Base-by-base conservation (phyloP, 164 flowering plant genomes). In the Stephania cephalantha region DNA sequence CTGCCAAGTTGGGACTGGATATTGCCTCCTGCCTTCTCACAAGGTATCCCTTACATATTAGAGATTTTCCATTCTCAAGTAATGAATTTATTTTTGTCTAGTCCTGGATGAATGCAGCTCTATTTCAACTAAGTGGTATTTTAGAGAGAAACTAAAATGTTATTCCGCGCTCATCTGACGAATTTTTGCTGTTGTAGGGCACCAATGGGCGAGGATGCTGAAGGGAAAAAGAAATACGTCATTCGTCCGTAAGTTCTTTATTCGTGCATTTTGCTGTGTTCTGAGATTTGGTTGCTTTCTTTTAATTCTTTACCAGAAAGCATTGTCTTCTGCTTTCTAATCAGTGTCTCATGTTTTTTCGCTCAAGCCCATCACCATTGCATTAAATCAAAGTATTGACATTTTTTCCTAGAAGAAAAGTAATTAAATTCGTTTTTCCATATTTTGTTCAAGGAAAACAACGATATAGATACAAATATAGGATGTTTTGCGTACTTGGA, bases 1-100 rank as follows among this genome's bases (percentile, higher is more conserved):
- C 79, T 76, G 81, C 84, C 66, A 90, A 85, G 81, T 85, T 96
- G 86, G 99, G 98, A 70, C 90, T 94, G 69, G 88, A 90, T 84
- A 76, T 96, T 81, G 97, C 98, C 76, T 96, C 98, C 53, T 96
- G 98, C 85, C 69, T 96, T 75, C 72, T 93, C 52, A 94, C 99
- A 69, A 92, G 99, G 98, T 93, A 88, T 67, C 53, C 15, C 74
- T 63, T 58, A 65, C 20, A 55, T 29, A 5, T 22, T 65, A 65
- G 18, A n/a, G 5, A 15, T 22, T 18, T 72, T 46, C 7, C 15
- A 35, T 67, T 67, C 64, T 64, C 67, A 70, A 10, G 4, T 35
- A 15, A 67, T 50, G 68, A 76, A 22, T 22, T 71, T 75, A 55
- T 22, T 69, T 20, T 70, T 45, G 50, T 15, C 70, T 17, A 44